phyloP scores from a whole-genome alignment of 1,139 yeast species.

The Debaryomyces coudertii region DNA sequence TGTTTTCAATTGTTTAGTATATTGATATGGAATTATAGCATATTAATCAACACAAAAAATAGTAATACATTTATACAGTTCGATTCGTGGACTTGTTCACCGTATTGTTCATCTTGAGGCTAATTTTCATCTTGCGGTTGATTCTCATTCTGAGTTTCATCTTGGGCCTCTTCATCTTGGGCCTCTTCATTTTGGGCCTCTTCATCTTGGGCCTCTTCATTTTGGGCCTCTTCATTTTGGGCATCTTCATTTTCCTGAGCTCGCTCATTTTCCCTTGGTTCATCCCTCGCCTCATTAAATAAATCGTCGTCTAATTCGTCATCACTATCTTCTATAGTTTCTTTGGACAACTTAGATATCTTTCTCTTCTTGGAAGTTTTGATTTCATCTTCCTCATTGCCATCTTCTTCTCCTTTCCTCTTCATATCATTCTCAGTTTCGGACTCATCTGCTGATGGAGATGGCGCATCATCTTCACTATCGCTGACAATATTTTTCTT shows the following conservation, averaged over 20 bases:
- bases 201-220: conserved; percentile 5
- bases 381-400: conserved; percentile 22
- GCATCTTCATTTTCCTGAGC: neutral
- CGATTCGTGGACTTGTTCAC: neutral
- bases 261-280: conserved; percentile 10
- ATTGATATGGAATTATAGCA: conserved; percentile 5
- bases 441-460: conserved; percentile 23
- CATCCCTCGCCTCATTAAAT: conserved; percentile 14
- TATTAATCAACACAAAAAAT: conserved; percentile 6
- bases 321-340: conserved; percentile 57
- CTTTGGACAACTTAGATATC: conserved; percentile 47
- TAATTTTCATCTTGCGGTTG: conserved; percentile 4
- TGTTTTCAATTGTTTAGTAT: conserved; percentile 12
- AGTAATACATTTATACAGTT: conserved; percentile 8
- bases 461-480: conserved; percentile 28
- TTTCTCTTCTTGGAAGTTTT: conserved; percentile 20
- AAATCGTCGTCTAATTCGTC: conserved; percentile 43
- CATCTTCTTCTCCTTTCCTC: conserved; percentile 29
- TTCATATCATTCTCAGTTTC: conserved; percentile 20
- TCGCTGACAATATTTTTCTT: conserved; percentile 31
- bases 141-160: neutral
- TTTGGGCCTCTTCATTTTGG: neutral
- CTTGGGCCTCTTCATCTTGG: neutral
- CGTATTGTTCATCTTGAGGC: conserved; percentile 6
- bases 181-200: neutral